Evolutionary conservation across 2,329 filamentous ascomycete genomes (phyloP), one percentile per base, ranked within the genome.

Genomic region (Diaporthe humulicola): DNA sequence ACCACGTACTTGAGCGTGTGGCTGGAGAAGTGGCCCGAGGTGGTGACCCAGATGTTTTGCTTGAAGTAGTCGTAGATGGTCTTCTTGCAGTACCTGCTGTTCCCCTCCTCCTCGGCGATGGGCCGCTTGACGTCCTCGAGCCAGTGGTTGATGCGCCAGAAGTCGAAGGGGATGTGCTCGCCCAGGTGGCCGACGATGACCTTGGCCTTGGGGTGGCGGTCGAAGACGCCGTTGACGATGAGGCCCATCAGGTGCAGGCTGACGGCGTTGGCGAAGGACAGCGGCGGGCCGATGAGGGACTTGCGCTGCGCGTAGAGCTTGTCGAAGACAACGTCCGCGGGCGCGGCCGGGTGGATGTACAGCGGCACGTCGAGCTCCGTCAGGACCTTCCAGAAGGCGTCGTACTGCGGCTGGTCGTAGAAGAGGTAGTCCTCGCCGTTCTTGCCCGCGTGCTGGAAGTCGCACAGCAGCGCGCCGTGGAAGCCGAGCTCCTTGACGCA

Each of bases 361-460:
- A 93, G 86, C 0, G 91, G 91, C 0, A 92, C 90, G 73, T 92
- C 89, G 0, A 93, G 87, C 57, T 92, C 88, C 1, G 85, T 86
- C 12, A 88, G 86, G 0, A 87, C 88, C 17, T 85, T 79, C 91
- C 91, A 93, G 85, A 93, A 93, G 30, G 87, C 81, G 77, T 91
- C 90, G 86, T 88, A 93, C 75, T 89, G 87, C 0, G 88, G 85
- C 12, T 86, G 84, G 79, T 93, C 92, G 82, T 93, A 93, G 83
- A 92, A 93, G 80, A 93, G 84, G 85, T 91, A 89, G 33, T 87
- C 87, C 73, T 92, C 89, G 50, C 90, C 90, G 74, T 91, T 88
- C 0, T 83, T 76, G 4, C 90, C 90, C 22, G 89, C 86, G 38
- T 88, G 87, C 79, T 93, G 91, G 2, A 87, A 90, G 79, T 92